These are phyloP conservation scores for Nakazawaea laoshanensis DNA, from an alignment of 805 yeast species.

Conservation along the genomic window DNA sequence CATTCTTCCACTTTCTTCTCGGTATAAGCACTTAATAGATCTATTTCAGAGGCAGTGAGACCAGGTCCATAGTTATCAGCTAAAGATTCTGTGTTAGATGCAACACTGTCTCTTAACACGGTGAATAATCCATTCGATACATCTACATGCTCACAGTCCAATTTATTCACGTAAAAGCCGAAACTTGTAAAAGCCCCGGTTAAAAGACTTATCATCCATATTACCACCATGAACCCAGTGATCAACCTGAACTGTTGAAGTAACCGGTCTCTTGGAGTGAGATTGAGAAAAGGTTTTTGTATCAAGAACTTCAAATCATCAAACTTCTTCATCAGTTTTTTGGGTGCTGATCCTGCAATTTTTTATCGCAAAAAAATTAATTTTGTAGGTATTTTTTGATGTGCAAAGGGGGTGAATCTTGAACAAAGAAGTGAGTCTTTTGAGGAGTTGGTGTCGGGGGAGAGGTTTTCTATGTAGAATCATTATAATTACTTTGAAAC, in stretches of 20 bases:
- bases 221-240: constrained; percentile 8
- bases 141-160: constrained; percentile 44
- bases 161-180: constrained; percentile 20
- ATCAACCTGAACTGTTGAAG: constrained; percentile 15
- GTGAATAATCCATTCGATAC: constrained; percentile 45
- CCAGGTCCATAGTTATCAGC: constrained; percentile 18
- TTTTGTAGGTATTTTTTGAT: too few species aligned
- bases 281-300: constrained; percentile 18
- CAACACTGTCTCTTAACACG: constrained; percentile 27
- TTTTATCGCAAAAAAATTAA: too few species aligned
- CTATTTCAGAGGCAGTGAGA: constrained; percentile 41
- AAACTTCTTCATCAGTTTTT: too few species aligned
- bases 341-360: too few species aligned
- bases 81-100: constrained; percentile 16
- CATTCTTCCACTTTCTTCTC: constrained; percentile 34
- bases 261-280: constrained; percentile 17
- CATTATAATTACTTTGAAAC: too few species aligned
- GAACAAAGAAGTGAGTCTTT: too few species aligned
- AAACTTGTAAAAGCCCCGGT: constrained; percentile 5
- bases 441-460: too few species aligned
- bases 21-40: constrained; percentile 35
- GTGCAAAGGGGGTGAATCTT: too few species aligned
- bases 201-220: constrained; percentile 9
- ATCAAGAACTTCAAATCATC: constrained; percentile 1
- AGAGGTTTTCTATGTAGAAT: too few species aligned